Evolutionary conservation across 1,139 yeast species (phyloP), one percentile per base, ranked within the genome.

Genomic region (Candida tetrigidarum): DNA sequence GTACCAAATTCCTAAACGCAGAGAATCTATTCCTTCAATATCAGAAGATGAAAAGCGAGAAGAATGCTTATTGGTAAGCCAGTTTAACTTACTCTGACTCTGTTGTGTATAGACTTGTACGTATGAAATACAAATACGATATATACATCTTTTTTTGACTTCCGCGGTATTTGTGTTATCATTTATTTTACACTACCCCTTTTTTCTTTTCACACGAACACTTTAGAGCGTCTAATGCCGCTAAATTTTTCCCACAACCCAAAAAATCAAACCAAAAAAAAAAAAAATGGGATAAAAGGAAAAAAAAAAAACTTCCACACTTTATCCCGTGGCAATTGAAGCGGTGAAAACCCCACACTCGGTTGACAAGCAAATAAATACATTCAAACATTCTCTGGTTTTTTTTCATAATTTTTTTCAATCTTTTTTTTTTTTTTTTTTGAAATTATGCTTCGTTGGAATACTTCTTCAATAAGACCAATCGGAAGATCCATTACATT

Each of bases 1-100:
- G 43, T 74, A 70, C 50, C 70, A 64, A 43, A 50, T 73, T 36
- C 75, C 75, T 1, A 46, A 45, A 25, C 44, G 40, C 14, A 27
- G 46, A 22, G 30, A 43, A 2, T 37, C 49, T 1, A 39, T 41
- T 3, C 20, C 23, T n/a, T 40, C 44, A 11, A n/a, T 45, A 14
- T 45, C 49, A 10, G 58, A 58, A 4, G 62, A 54, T 2, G 66
- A 62, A 1, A 60, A 59, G 35, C 46, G 72, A 11, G 64, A 57
- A 38, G 67, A 67, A 43, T 72, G 78, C 50, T 47, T 48, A 11
- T 55, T 71, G 35, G 44, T 68, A 16, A 64, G 59, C 44, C 64
- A 62, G 44, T 61, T 57, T 41, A 50, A 51, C 23, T 20, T 38
- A 12, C 33, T 30, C 14, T 38, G 20, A 11, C 9, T 28, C 12